Conservation (phyloP, 805 yeast species). For the Candida nemodendra region DNA sequence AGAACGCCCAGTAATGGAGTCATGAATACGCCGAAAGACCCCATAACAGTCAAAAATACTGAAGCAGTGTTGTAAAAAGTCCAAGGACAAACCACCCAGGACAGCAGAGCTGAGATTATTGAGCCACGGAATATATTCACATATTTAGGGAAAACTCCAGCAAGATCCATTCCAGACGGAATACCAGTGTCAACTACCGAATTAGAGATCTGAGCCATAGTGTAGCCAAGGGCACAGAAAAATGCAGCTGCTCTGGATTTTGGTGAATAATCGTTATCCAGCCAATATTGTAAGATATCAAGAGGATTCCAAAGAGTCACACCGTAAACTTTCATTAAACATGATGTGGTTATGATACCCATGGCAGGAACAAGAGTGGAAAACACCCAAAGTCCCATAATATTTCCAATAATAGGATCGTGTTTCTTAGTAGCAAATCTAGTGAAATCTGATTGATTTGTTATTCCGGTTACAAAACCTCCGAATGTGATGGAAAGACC, state of each 20-base stretch:
- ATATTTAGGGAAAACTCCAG: slow-evolving; percentile 44
- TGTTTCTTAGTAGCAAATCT: slow-evolving; percentile 27
- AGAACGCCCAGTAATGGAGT: slow-evolving; percentile 40
- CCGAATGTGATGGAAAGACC: slow-evolving; percentile 42
- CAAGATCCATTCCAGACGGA: slow-evolving; percentile 52
- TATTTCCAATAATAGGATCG: slow-evolving; percentile 29
- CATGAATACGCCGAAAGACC: slow-evolving; percentile 36
- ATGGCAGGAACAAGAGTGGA: slow-evolving; percentile 39
- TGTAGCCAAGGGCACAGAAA: slow-evolving; percentile 39
- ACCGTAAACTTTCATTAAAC: slow-evolving; percentile 32
- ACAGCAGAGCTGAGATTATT: slow-evolving; percentile 33
- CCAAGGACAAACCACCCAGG: slow-evolving; percentile 45
- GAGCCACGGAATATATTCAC: slow-evolving; percentile 48
- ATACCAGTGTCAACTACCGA: slow-evolving; percentile 41
- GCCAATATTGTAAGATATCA: slow-evolving; percentile 39
- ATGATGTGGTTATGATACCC: slow-evolving; percentile 45
- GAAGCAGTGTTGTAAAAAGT: slow-evolving; percentile 35
- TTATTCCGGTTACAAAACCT: slow-evolving; percentile 38
- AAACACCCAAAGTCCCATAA: slow-evolving; percentile 36
- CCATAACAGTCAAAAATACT: slow-evolving; percentile 32
- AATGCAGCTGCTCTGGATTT: slow-evolving; percentile 49
- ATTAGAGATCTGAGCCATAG: slow-evolving; percentile 38
- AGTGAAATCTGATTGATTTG: slow-evolving; percentile 37
- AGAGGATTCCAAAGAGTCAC: slow-evolving; percentile 45
- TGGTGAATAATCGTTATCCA: slow-evolving; percentile 37